These are phyloP conservation scores for Sphaerostilbella broomeana DNA, from an alignment of 2,329 filamentous ascomycete genomes.

Conservation along the genomic window DNA sequence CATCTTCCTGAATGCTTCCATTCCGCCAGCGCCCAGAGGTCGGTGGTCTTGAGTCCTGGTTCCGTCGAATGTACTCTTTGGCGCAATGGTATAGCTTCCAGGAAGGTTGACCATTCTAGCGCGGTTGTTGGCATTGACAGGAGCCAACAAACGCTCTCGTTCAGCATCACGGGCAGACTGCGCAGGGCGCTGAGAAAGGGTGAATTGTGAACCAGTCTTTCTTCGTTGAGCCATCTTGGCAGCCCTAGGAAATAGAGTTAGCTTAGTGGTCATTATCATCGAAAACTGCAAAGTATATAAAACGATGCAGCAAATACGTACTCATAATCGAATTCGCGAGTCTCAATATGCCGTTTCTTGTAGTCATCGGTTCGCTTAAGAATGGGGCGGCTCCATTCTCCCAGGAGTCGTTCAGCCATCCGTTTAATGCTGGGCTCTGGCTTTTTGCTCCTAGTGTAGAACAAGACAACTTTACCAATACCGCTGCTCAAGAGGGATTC, in stretches of 20 bases:
- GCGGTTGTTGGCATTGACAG: constrained; percentile 48
- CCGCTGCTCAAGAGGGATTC: constrained; percentile 84
- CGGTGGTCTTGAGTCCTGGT: constrained; percentile 45
- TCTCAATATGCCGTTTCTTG: constrained; percentile 69
- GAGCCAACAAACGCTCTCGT: constrained; percentile 52
- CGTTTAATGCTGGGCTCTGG: constrained; percentile 86
- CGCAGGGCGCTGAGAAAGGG: constrained; percentile 44
- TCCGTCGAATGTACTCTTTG: constrained; percentile 55
- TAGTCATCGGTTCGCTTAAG: constrained; percentile 91
- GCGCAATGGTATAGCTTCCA: constrained; percentile 53
- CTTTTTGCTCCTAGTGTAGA: constrained; percentile 93
- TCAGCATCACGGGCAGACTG: constrained; percentile 42
- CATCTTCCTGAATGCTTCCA: constrained; percentile 61
- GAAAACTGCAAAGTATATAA: no score
- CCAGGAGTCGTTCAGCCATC: constrained; percentile 84
- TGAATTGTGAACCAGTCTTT: constrained; percentile 42
- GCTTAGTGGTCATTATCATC: no score
- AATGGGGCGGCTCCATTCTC: constrained; percentile 93
- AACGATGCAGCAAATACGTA: constrained; percentile 32
- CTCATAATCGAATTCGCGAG: constrained; percentile 58
- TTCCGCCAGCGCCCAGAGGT: constrained; percentile 56
- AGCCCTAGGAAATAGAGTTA: constrained; percentile 33
- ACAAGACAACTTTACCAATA: constrained; percentile 92
- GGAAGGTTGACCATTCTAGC: constrained; percentile 50
- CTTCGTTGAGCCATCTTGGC: constrained; percentile 47